Conservation (phyloP, 768 basidiomycete genomes). For the Lyophyllum shimeji region DNA sequence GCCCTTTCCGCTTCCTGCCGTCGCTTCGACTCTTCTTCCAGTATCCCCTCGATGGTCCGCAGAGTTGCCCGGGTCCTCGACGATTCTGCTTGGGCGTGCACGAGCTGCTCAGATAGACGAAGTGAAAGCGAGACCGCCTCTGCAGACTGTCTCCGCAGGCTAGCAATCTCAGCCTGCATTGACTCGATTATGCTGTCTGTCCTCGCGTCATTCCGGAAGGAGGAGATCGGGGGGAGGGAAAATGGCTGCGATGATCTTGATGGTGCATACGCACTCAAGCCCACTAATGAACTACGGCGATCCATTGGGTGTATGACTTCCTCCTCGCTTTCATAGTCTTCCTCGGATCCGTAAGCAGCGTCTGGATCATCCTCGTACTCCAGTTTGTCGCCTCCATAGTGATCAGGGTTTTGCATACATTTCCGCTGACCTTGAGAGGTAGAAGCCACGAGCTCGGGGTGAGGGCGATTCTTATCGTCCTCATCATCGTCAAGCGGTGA, state of each 20-base stretch:
- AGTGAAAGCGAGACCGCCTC: constrained; percentile 67
- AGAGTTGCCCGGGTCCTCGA: constrained; percentile 55
- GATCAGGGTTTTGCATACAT: not conserved
- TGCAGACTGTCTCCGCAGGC: constrained; percentile 62
- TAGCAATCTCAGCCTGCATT: constrained; percentile 64
- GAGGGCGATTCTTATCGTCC: constrained; percentile 14
- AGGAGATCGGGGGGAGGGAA: constrained; percentile 43
- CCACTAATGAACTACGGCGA: constrained; percentile 38
- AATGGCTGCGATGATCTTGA: constrained; percentile 29
- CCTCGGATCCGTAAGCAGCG: constrained; percentile 30
- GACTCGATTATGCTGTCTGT: constrained; percentile 53
- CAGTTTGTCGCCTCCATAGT: constrained; percentile 10
- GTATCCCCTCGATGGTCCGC: constrained; percentile 51
- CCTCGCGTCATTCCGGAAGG: constrained; percentile 28
- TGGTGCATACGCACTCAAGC: constrained; percentile 34
- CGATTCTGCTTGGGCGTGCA: constrained; percentile 61
- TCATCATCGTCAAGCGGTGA: constrained; percentile 20
- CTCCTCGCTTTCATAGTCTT: constrained; percentile 71
- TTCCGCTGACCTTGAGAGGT: not conserved
- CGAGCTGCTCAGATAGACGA: constrained; percentile 69
- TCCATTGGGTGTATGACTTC: constrained; percentile 49
- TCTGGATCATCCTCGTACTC: constrained; percentile 17
- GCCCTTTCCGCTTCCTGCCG: constrained; percentile 59
- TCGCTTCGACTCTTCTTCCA: constrained; percentile 60
- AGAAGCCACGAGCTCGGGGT: not conserved